A percentile compares a stretch with the other conserved stretches of the same genome.
phyloP scores from a whole-genome alignment of 2,329 filamentous ascomycete genomes.

The Corniculantispora saksenae region DNA sequence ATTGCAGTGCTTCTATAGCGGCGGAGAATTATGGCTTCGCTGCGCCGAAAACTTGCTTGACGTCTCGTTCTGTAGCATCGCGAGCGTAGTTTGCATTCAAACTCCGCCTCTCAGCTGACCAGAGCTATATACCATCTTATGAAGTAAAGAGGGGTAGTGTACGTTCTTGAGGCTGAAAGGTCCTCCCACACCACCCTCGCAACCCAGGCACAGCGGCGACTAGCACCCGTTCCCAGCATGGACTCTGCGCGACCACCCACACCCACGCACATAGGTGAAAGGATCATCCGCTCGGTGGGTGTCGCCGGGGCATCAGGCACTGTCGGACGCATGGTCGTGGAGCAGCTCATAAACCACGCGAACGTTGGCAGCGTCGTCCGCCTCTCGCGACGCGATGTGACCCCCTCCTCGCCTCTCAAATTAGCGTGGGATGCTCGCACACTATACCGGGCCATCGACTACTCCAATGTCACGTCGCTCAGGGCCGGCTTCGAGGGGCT shows the following conservation, averaged over 20 bases:
- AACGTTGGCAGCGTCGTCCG: not conserved
- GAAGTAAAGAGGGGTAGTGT: not conserved
- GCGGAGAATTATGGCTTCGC: too few species aligned
- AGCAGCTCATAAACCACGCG: not conserved
- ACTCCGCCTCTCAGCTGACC: too few species aligned
- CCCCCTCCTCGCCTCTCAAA: not conserved
- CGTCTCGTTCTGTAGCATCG: too few species aligned
- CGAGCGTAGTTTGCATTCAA: too few species aligned
- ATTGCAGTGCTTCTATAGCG: not conserved
- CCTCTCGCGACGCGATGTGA: slow-evolving; percentile 2
- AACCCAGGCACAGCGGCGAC: not conserved
- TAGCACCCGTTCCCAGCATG: not conserved
- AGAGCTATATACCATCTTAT: too few species aligned
- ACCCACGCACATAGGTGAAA: not conserved
- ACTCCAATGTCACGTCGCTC: not conserved
- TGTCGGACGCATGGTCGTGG: not conserved
- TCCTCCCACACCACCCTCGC: not conserved
- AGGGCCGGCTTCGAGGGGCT: not conserved
- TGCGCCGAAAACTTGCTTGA: too few species aligned
- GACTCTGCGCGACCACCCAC: not conserved
- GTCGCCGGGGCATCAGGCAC: not conserved
- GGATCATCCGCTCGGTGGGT: not conserved
- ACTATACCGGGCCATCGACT: not conserved
- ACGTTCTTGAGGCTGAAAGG: not conserved
- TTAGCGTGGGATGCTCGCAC: not conserved